These are phyloP conservation scores for Platanthera zijinensis DNA, from an alignment of 106 monocot genomes.

Conservation along the genomic window DNA sequence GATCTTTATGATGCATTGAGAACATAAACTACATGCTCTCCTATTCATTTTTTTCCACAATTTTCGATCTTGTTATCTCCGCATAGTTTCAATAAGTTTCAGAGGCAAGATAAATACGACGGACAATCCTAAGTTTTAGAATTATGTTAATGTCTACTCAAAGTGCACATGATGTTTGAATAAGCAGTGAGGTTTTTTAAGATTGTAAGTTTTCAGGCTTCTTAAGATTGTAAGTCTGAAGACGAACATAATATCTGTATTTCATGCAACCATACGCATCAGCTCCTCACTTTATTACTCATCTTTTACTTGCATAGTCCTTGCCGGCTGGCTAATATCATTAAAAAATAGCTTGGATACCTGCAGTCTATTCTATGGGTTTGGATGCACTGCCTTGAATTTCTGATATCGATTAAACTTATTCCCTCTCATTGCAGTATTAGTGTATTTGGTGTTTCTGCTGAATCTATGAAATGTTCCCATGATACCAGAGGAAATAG, in stretches of 20 bases:
- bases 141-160: neutral
- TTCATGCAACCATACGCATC: neutral
- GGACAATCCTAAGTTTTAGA: neutral
- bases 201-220: neutral
- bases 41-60: neutral
- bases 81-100: neutral
- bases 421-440: constrained; percentile 18
- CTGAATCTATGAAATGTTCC: constrained; percentile 54
- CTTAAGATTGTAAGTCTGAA: neutral
- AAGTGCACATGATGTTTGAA: neutral
- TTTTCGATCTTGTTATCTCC: neutral
- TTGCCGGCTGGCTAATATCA: neutral
- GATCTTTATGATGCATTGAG: neutral
- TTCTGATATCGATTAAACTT: neutral
- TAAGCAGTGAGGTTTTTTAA: neutral
- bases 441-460: constrained; percentile 55
- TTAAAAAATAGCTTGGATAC: neutral
- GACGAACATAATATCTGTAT: neutral
- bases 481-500: constrained; percentile 50
- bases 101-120: neutral
- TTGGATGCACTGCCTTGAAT: neutral
- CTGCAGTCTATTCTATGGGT: neutral
- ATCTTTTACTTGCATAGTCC: neutral
- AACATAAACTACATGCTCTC: neutral
- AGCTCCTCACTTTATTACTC: neutral